Evolutionary conservation across 352 stramenopile species (phyloP), one percentile per base, ranked within the genome.

Genomic region (Globisporangium carolinianum): DNA sequence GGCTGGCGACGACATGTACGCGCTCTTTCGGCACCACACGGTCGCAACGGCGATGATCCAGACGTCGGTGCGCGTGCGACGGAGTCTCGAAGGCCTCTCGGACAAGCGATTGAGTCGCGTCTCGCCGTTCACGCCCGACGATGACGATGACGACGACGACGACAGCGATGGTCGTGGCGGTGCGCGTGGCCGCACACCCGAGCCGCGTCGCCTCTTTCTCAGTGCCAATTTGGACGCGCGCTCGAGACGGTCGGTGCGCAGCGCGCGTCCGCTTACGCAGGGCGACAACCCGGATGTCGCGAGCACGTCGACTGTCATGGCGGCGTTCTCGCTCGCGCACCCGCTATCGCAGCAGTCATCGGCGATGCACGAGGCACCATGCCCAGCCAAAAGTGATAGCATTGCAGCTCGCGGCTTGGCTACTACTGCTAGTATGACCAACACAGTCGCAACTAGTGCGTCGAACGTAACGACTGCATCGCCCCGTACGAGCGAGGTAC

Each of bases 1-100:
- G 53, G 43, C 55, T 45, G 57, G 57, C 4, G n/a, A 54, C 60
- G 47, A 66, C n/a, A 54, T 66, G 37, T 71, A 51, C 24, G 55
- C 53, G 47, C 47, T 65, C n/a, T 65, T 67, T 32, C 41, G 57
- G 9, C 57, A 69, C 14, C 61, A 67, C 42, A 62, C 69, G 49
- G 68, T 68, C 14, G 57, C 57, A 0, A 64, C 60, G 17, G 62
- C 46, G 60, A 78, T 72, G 54, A 69, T 62, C 48, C 85, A 66
- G 58, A 72, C 72, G 10, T 65, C 74, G 6, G 55, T 58, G 10
- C 60, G 66, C 3, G 61, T 63, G 6, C 62, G 55, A 45, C 66
- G 66, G 35, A 68, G 47, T 15, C 57, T 59, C 15, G 49, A 75
- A n/a, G 7, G 24, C 24, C 24, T 32, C 24, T 32, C 24, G 24